These are phyloP conservation scores for Phytophthora pluvialis DNA, from an alignment of 352 stramenopile species.

Conservation along the genomic window DNA sequence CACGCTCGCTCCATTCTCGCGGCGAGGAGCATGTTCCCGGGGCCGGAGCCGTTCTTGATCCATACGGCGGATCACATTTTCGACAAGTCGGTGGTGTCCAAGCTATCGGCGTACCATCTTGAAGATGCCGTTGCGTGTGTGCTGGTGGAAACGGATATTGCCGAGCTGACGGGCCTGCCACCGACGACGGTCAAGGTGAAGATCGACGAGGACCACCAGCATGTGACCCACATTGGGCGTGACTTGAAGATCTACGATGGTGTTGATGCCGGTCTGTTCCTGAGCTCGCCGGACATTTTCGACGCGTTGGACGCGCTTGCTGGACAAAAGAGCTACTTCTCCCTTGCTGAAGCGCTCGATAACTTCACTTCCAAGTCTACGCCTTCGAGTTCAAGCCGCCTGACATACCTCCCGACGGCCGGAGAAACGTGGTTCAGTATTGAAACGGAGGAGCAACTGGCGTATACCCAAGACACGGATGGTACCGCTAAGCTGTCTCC, in stretches of 20 bases:
- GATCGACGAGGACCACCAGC: slow-evolving; percentile 54
- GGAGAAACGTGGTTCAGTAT: slow-evolving; percentile 87
- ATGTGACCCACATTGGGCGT: slow-evolving; percentile 65
- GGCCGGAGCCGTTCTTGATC: slow-evolving; percentile 74
- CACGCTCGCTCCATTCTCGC: slow-evolving; percentile 78
- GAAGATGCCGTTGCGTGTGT: slow-evolving; percentile 69
- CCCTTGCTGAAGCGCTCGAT: slow-evolving; percentile 72
- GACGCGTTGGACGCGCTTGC: slow-evolving; percentile 66
- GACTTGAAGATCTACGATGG: slow-evolving; percentile 63
- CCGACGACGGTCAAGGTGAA: slow-evolving; percentile 70
- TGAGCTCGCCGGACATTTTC: slow-evolving; percentile 77
- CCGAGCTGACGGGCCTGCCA: slow-evolving; percentile 64
- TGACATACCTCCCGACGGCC: slow-evolving; percentile 68
- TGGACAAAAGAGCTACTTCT: slow-evolving; percentile 74
- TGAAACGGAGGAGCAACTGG: slow-evolving; percentile 82
- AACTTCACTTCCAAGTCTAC: slow-evolving; percentile 53
- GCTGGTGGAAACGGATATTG: slow-evolving; percentile 75
- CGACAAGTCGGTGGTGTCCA: slow-evolving; percentile 80
- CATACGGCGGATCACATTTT: slow-evolving; percentile 89
- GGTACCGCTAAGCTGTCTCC: slow-evolving; percentile 68
- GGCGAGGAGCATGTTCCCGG: slow-evolving; percentile 67
- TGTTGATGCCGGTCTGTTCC: slow-evolving; percentile 75
- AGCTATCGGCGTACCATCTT: slow-evolving; percentile 64
- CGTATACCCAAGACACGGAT: slow-evolving; percentile 78
- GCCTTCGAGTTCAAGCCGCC: slow-evolving; percentile 48